Percentiles rank a stretch among this genome's conserved stretches.
Evolutionary conservation across 2,329 filamentous ascomycete genomes (phyloP).

Genomic region (Pseudogymnoascus sp.): DNA sequence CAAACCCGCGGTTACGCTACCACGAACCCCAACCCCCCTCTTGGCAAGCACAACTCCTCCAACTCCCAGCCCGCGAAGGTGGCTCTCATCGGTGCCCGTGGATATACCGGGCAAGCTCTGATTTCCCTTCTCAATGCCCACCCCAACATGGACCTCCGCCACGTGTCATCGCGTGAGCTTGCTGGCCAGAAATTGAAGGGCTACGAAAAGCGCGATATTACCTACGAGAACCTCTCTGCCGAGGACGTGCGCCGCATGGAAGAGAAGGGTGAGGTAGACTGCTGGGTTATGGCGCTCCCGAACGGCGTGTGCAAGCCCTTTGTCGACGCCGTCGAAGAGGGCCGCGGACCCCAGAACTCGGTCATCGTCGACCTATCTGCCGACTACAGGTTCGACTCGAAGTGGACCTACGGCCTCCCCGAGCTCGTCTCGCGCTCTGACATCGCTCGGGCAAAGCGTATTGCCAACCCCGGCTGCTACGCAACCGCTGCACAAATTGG

Average conservation of each 20-base stretch:
- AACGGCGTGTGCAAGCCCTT: slow-evolving; percentile 94
- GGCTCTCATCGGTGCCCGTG: slow-evolving; percentile 82
- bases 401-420: slow-evolving; percentile 85
- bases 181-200: slow-evolving; percentile 79
- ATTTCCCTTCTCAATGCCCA: slow-evolving; percentile 82
- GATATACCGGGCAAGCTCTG: slow-evolving; percentile 88
- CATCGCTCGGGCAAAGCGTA: slow-evolving; percentile 71
- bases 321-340: slow-evolving; percentile 76
- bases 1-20: slow-evolving; percentile 46
- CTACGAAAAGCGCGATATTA: slow-evolving; percentile 85
- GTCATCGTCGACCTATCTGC: slow-evolving; percentile 92
- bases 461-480: slow-evolving; percentile 92
- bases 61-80: slow-evolving; percentile 72
- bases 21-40: slow-evolving; percentile 83
- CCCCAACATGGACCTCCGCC: slow-evolving; percentile 78
- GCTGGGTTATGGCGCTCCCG: slow-evolving; percentile 95
- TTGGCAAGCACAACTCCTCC: slow-evolving; percentile 80
- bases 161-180: slow-evolving; percentile 91
- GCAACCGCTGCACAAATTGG: slow-evolving; percentile 87
- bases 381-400: slow-evolving; percentile 81
- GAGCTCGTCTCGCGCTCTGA: slow-evolving; percentile 71
- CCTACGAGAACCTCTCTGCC: slow-evolving; percentile 80
- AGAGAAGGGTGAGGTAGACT: slow-evolving; percentile 76
- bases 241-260: slow-evolving; percentile 85
- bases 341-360: slow-evolving; percentile 53